Evolutionary conservation across 176 grass and related monocot species (phyloP).

Genomic region (Tuctoria greenei): DNA sequence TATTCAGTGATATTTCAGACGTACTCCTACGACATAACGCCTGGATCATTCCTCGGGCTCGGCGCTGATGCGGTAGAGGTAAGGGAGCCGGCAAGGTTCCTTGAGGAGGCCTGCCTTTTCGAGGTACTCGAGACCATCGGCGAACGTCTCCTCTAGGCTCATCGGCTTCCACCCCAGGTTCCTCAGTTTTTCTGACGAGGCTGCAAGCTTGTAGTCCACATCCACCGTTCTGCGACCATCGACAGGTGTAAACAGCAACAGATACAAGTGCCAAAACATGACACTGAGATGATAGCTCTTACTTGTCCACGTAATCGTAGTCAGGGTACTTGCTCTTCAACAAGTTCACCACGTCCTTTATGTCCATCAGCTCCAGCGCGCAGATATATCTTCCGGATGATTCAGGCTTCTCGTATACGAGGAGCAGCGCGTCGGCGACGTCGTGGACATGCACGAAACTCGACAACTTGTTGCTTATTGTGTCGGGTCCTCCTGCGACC

Average conservation of each 20-base stretch:
- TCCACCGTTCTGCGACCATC: slow-evolving; percentile 20
- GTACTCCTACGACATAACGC: not conserved
- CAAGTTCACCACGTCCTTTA: slow-evolving; percentile 8
- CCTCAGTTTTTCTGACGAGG: slow-evolving; percentile 35
- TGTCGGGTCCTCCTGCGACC: slow-evolving; percentile 37
- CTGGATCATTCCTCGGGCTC: not conserved
- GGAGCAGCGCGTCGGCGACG: slow-evolving; percentile 30
- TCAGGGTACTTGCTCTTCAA: slow-evolving; percentile 47
- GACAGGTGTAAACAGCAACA: not conserved
- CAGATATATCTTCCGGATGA: slow-evolving; percentile 41
- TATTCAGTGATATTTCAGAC: not conserved
- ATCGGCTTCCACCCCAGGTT: slow-evolving; percentile 49
- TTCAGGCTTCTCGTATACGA: slow-evolving; percentile 29
- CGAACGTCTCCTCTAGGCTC: slow-evolving; percentile 43
- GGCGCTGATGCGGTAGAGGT: not conserved
- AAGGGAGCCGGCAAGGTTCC: slow-evolving; percentile 17
- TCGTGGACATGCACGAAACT: slow-evolving; percentile 38
- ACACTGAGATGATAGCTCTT: not conserved
- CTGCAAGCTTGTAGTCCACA: not conserved
- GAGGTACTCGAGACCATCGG: slow-evolving; percentile 41
- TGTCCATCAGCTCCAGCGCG: slow-evolving; percentile 5
- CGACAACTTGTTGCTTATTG: slow-evolving; percentile 15
- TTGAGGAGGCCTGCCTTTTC: slow-evolving; percentile 35
- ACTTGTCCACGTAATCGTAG: slow-evolving; percentile 45
- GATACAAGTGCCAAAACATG: not conserved